Evolutionary conservation across 768 basidiomycete species (phyloP).

Genomic region (Boletus fagicola): DNA sequence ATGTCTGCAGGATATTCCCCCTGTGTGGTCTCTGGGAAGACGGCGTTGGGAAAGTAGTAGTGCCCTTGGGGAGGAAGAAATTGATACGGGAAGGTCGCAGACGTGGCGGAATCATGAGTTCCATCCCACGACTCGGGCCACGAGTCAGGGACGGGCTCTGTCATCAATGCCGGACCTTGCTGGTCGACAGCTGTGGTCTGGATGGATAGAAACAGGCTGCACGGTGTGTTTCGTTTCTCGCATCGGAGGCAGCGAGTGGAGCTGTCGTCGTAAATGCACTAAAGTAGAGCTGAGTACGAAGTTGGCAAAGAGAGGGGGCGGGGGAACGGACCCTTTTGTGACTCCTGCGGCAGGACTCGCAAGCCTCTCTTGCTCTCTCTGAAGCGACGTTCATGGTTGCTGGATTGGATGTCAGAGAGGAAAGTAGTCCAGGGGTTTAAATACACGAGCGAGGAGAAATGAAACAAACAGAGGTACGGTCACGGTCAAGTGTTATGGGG

Average conservation of each 20-base stretch:
- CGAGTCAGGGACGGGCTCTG: background rate
- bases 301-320: background rate
- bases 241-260: slow-evolving; percentile 20
- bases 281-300: background rate
- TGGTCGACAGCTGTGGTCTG: slow-evolving; percentile 5
- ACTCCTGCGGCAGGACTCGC: slow-evolving; percentile 23
- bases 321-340: slow-evolving; percentile 24
- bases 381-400: slow-evolving; percentile 17
- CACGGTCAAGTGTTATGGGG: slow-evolving; percentile 4
- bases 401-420: slow-evolving; percentile 1
- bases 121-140: no score
- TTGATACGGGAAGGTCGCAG: background rate
- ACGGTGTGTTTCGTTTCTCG: slow-evolving; percentile 2
- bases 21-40: background rate
- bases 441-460: slow-evolving; percentile 16
- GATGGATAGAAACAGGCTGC: slow-evolving; percentile 18
- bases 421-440: slow-evolving; percentile 11
- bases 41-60: background rate
- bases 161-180: slow-evolving; percentile 1
- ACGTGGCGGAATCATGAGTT: slow-evolving; percentile 2
- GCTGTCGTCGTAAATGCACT: slow-evolving; percentile 22
- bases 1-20: slow-evolving; percentile 7
- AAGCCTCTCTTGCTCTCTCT: slow-evolving; percentile 30
- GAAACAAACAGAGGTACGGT: slow-evolving; percentile 10
- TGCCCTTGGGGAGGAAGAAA: background rate